These are phyloP conservation scores for Tieghemostelium lacteum DNA, from an alignment of 78 protist genomes.

Conservation along the genomic window DNA sequence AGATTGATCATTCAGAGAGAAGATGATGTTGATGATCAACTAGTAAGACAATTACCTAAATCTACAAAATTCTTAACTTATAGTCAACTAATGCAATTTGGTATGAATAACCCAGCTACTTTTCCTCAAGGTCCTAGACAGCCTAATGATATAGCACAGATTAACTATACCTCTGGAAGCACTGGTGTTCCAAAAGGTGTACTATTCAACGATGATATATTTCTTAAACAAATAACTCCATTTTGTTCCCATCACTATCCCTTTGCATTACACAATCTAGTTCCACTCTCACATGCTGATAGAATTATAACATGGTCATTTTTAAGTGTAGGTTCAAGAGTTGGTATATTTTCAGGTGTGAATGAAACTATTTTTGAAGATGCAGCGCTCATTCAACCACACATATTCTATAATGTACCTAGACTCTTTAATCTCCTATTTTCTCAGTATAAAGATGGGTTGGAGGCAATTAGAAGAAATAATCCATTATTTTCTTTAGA, in stretches of 20 bases:
- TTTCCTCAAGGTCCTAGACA: background rate
- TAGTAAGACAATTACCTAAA: background rate
- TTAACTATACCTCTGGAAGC: constrained; percentile 6
- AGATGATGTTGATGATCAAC: constrained; percentile 8
- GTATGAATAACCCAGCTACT: background rate
- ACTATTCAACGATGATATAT: background rate
- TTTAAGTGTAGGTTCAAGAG: background rate
- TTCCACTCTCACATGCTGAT: constrained; percentile 18
- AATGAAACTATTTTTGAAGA: constrained; percentile 27
- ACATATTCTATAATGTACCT: constrained; percentile 4
- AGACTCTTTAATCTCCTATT: constrained; percentile 14
- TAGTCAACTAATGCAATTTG: constrained; percentile 3
- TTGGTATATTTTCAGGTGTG: constrained; percentile 20
- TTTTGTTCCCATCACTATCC: background rate
- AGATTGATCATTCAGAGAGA: constrained; percentile 12
- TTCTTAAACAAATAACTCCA: background rate
- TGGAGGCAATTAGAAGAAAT: background rate
- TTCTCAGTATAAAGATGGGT: background rate
- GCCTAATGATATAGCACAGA: background rate
- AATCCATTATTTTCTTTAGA: background rate
- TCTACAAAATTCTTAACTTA: constrained; percentile 1
- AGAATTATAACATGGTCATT: background rate
- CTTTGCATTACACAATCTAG: background rate
- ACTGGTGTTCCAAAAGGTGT: constrained; percentile 42
- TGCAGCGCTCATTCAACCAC: background rate